Conservation (phyloP, 2,329 filamentous ascomycete species). For the Elsinoe fawcettii region DNA sequence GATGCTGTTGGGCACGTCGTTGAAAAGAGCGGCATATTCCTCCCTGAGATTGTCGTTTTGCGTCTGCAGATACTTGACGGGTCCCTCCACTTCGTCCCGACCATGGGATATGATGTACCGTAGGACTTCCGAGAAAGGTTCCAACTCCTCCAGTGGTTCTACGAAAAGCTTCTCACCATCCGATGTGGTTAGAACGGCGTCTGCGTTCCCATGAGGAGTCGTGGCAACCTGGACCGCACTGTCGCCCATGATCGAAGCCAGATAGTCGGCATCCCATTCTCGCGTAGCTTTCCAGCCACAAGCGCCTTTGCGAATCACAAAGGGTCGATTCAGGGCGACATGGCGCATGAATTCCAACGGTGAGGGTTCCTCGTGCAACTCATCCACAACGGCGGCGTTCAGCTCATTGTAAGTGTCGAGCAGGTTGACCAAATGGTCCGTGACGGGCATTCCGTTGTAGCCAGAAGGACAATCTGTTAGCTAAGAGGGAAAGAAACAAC, state of each 20-base stretch:
- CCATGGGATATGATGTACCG: slow-evolving; percentile 54
- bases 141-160: slow-evolving; percentile 62
- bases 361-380: slow-evolving; percentile 57
- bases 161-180: slow-evolving; percentile 49
- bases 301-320: slow-evolving; percentile 60
- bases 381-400: slow-evolving; percentile 54
- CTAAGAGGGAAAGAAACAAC: background rate
- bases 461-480: no score
- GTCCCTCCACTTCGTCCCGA: slow-evolving; percentile 29
- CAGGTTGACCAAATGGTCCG: slow-evolving; percentile 31
- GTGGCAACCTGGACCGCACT: slow-evolving; percentile 65
- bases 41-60: slow-evolving; percentile 74
- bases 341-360: slow-evolving; percentile 74
- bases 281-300: slow-evolving; percentile 54
- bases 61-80: slow-evolving; percentile 62
- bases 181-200: slow-evolving; percentile 54
- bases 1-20: slow-evolving; percentile 55
- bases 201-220: slow-evolving; percentile 60
- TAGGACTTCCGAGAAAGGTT: slow-evolving; percentile 57
- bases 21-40: slow-evolving; percentile 59
- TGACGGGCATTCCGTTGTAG: background rate
- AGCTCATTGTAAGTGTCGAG: slow-evolving; percentile 67
- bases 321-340: slow-evolving; percentile 66
- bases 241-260: slow-evolving; percentile 48
- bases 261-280: slow-evolving; percentile 55